Evolutionary conservation across 805 yeast species (phyloP), one percentile per base, ranked within the genome.

Genomic region (Cyberlindnera bimundalis): DNA sequence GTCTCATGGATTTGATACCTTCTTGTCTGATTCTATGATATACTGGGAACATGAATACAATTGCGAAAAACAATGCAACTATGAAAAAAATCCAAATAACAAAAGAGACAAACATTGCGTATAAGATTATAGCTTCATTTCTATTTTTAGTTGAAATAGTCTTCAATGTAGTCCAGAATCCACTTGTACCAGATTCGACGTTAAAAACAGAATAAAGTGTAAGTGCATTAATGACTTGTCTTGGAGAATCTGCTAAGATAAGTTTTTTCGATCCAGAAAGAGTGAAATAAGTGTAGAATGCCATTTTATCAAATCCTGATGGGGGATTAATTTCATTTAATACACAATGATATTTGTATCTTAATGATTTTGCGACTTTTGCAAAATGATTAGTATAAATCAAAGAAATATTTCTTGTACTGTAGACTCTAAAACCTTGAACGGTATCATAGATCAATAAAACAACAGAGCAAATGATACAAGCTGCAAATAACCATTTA

Each of bases 191-290:
- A 10, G 54, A 42, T 26, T 58, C 57, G 14, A 64, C 52, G 12
- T 71, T 55, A 15, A 74, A 55, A 5, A 73, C 76, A 2, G 79
- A 71, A 62, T 71, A 74, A 16, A 83, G 63, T 0, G 96, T 86
- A 50, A 84, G 66, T 20, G 89, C 84, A 56, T 88, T 88, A 47
- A 88, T 75, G 2, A 85, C 81, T 62, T 88, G 96, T 62, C 96
- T 77, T 18, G 96, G 96, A 14, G 89, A 73, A 51, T 88, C 96
- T 0, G 95, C 89, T 33, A 85, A 65, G 9, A 87, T 52, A 50
- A 87, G 71, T 33, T 76, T 65, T 12, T 84, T 52, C 49, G 78
- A 82, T 39, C 76, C 75, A 51, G 83, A 81, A 39, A 83, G 65
- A 35, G 84, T 79, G 47, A 75, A 76, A 60, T 77, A 85, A 3